Conservation (phyloP, 805 yeast species). For the Monosporozyma aerobia region DNA sequence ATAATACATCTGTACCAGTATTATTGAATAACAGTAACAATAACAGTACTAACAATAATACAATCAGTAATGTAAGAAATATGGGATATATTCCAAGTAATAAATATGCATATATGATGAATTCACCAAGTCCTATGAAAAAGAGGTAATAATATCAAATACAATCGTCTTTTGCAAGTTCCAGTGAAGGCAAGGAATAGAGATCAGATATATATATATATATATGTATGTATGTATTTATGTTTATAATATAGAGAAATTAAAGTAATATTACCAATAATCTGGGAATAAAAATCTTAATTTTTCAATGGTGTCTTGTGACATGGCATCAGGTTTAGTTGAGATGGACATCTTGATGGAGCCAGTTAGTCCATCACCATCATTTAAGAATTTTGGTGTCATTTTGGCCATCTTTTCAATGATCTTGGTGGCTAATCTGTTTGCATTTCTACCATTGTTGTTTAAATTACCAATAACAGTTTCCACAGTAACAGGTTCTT, state of each 20-base stretch:
- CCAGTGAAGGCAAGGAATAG: background rate
- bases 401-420: slow-evolving; percentile 59
- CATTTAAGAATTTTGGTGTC: slow-evolving; percentile 41
- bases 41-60: background rate
- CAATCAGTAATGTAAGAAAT: background rate
- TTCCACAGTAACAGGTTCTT: slow-evolving; percentile 97
- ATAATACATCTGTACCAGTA: background rate
- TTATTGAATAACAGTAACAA: background rate
- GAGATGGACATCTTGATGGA: slow-evolving; percentile 74
- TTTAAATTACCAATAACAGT: slow-evolving; percentile 84
- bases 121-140: slow-evolving; percentile 26
- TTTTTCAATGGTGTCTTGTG: slow-evolving; percentile 62
- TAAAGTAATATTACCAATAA: slow-evolving; percentile 51
- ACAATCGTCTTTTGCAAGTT: background rate
- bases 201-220: too few species aligned
- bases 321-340: slow-evolving; percentile 66
- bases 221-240: background rate
- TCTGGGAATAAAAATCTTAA: slow-evolving; percentile 88
- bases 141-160: slow-evolving; percentile 1
- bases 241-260: slow-evolving; percentile 2
- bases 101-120: slow-evolving; percentile 29
- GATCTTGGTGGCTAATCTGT: slow-evolving; percentile 59
- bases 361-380: slow-evolving; percentile 67
- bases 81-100: slow-evolving; percentile 29
- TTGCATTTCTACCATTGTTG: slow-evolving; percentile 84